phyloP scores from a whole-genome alignment of 2,329 filamentous ascomycete genomes.

The Claviceps capensis region DNA sequence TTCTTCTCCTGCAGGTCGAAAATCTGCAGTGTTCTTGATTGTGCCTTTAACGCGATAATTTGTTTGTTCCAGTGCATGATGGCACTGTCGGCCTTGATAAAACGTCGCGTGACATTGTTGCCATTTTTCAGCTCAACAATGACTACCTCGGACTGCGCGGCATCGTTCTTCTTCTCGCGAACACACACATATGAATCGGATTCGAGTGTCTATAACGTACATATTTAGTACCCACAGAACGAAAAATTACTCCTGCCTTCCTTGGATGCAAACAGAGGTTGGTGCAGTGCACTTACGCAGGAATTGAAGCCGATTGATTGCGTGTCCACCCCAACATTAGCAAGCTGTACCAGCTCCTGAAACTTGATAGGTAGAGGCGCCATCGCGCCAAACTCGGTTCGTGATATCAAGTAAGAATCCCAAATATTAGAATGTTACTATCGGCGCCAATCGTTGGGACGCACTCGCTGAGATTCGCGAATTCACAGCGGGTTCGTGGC shows the following conservation, averaged over 20 bases:
- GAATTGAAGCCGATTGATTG: conserved; percentile 62
- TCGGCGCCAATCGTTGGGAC: not conserved
- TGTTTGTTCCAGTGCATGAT: conserved; percentile 98
- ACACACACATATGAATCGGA: conserved; percentile 95
- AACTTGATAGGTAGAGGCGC: conserved; percentile 82
- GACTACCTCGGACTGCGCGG: conserved; percentile 80
- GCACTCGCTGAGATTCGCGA: conserved; percentile 12
- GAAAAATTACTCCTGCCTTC: not conserved
- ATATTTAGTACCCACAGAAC: not conserved
- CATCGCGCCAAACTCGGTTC: conserved; percentile 28
- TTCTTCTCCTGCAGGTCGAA: conserved; percentile 88
- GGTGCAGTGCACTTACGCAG: conserved; percentile 41
- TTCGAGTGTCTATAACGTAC: conserved; percentile 65
- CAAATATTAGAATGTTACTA: conserved; percentile 5
- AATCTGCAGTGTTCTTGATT: conserved; percentile 89
- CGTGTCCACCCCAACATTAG: conserved; percentile 32
- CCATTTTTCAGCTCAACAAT: conserved; percentile 96
- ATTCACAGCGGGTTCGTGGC: conserved; percentile 8
- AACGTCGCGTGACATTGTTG: conserved; percentile 87
- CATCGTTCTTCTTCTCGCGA: conserved; percentile 80
- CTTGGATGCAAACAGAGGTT: not conserved
- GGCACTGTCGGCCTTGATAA: conserved; percentile 98
- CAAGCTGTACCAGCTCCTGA: conserved; percentile 69
- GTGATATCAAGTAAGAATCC: conserved; percentile 12
- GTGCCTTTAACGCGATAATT: conserved; percentile 92